A percentile compares a stretch with the other conserved stretches of the same genome.
Evolutionary conservation across 2,329 filamentous ascomycete species (phyloP).

Genomic region (Knufia fluminis): DNA sequence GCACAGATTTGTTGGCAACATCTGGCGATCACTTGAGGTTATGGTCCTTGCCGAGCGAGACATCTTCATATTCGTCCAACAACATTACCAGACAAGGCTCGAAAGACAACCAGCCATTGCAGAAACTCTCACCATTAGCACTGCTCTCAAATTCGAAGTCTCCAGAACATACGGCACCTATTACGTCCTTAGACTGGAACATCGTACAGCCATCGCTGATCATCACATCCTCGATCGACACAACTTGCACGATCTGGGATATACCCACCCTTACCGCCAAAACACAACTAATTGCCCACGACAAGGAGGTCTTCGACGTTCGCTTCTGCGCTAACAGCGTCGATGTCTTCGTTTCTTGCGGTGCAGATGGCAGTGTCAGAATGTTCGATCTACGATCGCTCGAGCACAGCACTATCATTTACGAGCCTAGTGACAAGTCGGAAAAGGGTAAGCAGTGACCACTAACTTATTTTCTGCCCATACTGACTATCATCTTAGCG

Average conservation of each 20-base stretch:
- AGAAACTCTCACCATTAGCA: constrained; percentile 84
- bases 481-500: constrained; percentile 8
- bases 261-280: constrained; percentile 96
- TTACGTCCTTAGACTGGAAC: constrained; percentile 97
- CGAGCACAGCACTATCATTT: constrained; percentile 98
- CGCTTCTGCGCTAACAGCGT: constrained; percentile 90
- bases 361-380: constrained; percentile 90
- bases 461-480: no score
- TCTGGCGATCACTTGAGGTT: constrained; percentile 88
- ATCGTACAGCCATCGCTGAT: constrained; percentile 93
- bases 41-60: constrained; percentile 69
- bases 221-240: constrained; percentile 97
- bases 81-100: constrained; percentile 54
- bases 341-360: constrained; percentile 97
- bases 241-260: constrained; percentile 98
- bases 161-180: constrained; percentile 89
- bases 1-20: constrained; percentile 86
- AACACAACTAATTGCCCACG: constrained; percentile 94
- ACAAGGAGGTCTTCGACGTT: constrained; percentile 98
- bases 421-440: constrained; percentile 87
- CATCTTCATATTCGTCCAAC: constrained; percentile 48
- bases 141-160: constrained; percentile 96
- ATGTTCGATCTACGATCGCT: constrained; percentile 97
- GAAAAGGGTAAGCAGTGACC: constrained; percentile 56
- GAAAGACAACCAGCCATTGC: constrained; percentile 52